Base-by-base conservation (phyloP, 345 rosid genomes). In the Moricandia moricandioides region DNA sequence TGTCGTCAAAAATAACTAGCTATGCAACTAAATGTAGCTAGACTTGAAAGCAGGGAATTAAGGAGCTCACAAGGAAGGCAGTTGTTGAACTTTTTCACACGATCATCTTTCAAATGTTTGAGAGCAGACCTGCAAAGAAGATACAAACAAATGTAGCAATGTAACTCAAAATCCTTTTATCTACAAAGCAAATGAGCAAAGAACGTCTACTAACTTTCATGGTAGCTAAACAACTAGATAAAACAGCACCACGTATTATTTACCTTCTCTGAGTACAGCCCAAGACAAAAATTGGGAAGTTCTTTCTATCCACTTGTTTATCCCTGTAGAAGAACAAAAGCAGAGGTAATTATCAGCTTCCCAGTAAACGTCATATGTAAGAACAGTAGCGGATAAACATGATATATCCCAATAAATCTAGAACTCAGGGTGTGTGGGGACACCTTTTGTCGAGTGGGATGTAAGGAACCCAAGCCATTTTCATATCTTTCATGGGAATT, bases 391-490 rank as follows among this genome's bases (percentile, higher is more conserved):
- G 47, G 33, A 39, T 49, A 17, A 17, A 27, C 5, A 51, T 7
- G 57, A 4, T 18, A 31, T 31, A 6, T 60, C 40, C 56, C 49
- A 31, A 33, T 75, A 75, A 73, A 49, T 6, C 12, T 30, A 33
- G 56, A 64, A 57, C 8, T 31, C 40, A 57, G 59, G 12, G 14
- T 16, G 55, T 39, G 45, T 67, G 37, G n/a, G 35, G 71, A 89
- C 97, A 89, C 97, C 97, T 88, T 18, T 91, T 82, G 47, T 87
- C 91, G 56, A 86, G 74, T 33, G 98, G 97, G 65, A 91, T 79
- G 75, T 89, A 94, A 9, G 98, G 98, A 69, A 83, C 84, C 98
- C 98, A 94, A 60, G 80, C 97, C 98, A 91, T 91, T 85, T 94
- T 91, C 97, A 94, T 91, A 57, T 79, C 79, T 72, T 85, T 94